Percentiles rank a stretch among this genome's conserved stretches.
These are phyloP conservation scores for Carex scoparia DNA, from an alignment of 176 grass and related monocot species.

Conservation along the genomic window DNA sequence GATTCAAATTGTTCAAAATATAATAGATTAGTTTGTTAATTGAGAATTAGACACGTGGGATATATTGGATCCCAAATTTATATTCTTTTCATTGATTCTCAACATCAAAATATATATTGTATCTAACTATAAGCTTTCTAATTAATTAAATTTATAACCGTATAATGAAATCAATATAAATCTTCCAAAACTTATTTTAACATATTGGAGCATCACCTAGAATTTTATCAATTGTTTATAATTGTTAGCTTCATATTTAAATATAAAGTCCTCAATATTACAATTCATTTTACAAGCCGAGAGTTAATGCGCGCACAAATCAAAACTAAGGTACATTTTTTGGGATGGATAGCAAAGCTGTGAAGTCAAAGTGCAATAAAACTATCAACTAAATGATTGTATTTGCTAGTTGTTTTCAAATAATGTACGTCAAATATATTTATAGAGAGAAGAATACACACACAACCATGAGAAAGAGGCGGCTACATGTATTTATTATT, in stretches of 20 bases:
- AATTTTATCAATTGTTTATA: no score
- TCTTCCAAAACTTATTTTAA: no score
- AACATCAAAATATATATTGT: no score
- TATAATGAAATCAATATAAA: no score
- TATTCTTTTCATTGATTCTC: no score
- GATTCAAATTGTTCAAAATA: neutral
- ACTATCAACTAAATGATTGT: neutral
- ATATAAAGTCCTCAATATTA: neutral
- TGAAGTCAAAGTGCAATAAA: constrained; percentile 5
- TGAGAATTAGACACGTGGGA: no score
- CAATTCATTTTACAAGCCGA: neutral
- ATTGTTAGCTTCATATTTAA: neutral
- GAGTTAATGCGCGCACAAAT: neutral
- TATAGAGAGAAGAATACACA: neutral
- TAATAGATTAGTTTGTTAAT: no score
- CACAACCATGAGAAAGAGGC: neutral
- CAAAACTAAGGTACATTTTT: neutral
- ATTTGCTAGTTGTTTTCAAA: neutral
- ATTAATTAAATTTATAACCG: no score
- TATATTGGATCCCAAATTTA: no score
- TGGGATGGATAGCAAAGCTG: neutral
- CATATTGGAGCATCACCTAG: no score
- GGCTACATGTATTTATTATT: neutral
- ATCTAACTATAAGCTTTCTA: no score
- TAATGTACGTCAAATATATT: neutral